Evolutionary conservation across 2,329 filamentous ascomycete species (phyloP).

Genomic region (Penicillium sp.): DNA sequence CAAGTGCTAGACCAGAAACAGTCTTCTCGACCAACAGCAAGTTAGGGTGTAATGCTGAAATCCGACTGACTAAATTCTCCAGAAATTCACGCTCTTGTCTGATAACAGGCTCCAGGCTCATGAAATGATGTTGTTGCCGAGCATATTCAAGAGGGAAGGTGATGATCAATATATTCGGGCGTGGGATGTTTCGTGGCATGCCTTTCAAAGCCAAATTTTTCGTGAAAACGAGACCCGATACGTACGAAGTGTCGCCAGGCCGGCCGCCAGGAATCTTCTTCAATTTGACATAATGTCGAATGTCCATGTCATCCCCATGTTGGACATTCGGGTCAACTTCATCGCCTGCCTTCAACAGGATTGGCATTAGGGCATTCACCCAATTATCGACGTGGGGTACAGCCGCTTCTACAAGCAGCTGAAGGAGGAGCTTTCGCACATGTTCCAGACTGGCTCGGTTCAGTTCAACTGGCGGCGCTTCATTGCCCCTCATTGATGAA

Average conservation of each 20-base stretch:
- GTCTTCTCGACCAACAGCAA: conserved; percentile 88
- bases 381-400: conserved; percentile 72
- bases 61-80: conserved; percentile 84
- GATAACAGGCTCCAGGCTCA: conserved; percentile 96
- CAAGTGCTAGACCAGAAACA: conserved; percentile 84
- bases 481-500: conserved; percentile 73
- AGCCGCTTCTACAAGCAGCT: conserved; percentile 72
- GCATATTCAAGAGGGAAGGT: conserved; percentile 96
- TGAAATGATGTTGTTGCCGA: conserved; percentile 87
- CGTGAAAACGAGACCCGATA: conserved; percentile 93
- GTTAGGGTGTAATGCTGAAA: conserved; percentile 78
- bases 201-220: conserved; percentile 96
- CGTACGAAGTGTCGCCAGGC: conserved; percentile 89
- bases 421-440: conserved; percentile 76
- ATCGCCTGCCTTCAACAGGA: conserved; percentile 84
- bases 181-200: conserved; percentile 81
- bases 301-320: conserved; percentile 90
- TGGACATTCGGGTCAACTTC: conserved; percentile 92
- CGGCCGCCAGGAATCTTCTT: conserved; percentile 92
- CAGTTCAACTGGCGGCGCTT: conserved; percentile 72
- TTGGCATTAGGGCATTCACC: conserved; percentile 87
- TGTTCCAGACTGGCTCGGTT: conserved; percentile 85
- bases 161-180: conserved; percentile 85
- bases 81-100: conserved; percentile 94
- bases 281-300: conserved; percentile 93